Conservation (phyloP, 2,329 filamentous ascomycete species). For the Colletotrichum liriopes region DNA sequence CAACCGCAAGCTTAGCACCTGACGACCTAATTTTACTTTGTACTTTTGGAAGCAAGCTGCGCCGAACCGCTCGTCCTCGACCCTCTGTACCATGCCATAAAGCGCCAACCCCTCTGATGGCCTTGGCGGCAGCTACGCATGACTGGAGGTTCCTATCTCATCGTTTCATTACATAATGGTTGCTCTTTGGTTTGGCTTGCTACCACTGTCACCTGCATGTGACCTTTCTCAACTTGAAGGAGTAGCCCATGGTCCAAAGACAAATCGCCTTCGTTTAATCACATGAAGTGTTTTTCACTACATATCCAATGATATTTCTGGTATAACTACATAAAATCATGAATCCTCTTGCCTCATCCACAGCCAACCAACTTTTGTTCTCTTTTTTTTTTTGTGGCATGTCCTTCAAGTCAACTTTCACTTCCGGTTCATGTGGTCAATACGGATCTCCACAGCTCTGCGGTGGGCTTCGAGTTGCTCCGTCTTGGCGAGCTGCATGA, state of each 20-base stretch:
- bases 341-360: background rate
- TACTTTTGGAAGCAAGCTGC: background rate
- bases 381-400: background rate
- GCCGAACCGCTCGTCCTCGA: no score
- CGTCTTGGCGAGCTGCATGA: constrained; percentile 95
- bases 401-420: background rate
- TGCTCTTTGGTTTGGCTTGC: no score
- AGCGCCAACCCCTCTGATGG: no score
- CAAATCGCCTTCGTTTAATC: background rate
- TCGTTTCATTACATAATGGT: background rate
- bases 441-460: constrained; percentile 87
- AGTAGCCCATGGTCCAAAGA: background rate
- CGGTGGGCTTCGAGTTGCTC: constrained; percentile 96
- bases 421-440: constrained; percentile 64
- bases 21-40: constrained; percentile 43
- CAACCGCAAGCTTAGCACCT: constrained; percentile 35
- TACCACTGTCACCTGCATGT: background rate
- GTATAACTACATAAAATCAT: constrained; percentile 39
- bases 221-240: background rate
- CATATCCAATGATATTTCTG: constrained; percentile 22
- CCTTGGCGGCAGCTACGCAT: no score
- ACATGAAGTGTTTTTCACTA: constrained; percentile 5
- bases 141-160: background rate
- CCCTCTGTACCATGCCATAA: background rate
- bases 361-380: background rate